These are phyloP conservation scores for Jackrogersella minutella DNA, from an alignment of 495 filamentous ascomycete species.

Conservation along the genomic window DNA sequence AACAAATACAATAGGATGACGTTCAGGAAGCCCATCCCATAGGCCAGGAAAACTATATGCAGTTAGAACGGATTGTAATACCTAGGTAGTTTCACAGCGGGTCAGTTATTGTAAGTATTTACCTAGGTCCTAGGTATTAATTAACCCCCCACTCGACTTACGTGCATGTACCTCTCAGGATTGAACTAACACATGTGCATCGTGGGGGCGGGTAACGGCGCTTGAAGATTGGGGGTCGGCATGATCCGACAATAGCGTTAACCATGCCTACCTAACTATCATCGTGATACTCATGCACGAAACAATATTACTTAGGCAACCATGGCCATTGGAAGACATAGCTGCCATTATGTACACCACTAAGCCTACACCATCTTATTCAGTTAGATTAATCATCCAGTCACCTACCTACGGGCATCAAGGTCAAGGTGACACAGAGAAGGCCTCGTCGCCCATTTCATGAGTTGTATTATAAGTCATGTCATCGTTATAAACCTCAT, in stretches of 20 bases:
- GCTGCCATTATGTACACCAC: neutral
- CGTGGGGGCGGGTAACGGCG: slow-evolving; percentile 5
- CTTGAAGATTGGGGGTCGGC: neutral
- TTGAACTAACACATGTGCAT: neutral
- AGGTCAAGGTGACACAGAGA: neutral
- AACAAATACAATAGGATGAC: neutral
- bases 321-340: neutral
- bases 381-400: neutral
- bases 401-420: neutral
- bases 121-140: too few species aligned
- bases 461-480: neutral
- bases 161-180: neutral
- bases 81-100: slow-evolving; percentile 6
- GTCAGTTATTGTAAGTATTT: neutral
- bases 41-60: neutral
- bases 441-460: neutral
- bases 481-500: neutral
- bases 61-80: slow-evolving; percentile 2
- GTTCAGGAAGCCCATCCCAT: slow-evolving; percentile 4
- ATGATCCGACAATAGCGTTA: neutral
- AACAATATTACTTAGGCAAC: neutral
- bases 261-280: neutral
- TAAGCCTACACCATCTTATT: neutral
- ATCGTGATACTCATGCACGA: neutral
- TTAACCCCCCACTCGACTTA: slow-evolving; percentile 2